Percentiles rank a stretch among this genome's conserved stretches.
Conservation (phyloP, 1,139 yeast species). For the Pichia sp. region DNA sequence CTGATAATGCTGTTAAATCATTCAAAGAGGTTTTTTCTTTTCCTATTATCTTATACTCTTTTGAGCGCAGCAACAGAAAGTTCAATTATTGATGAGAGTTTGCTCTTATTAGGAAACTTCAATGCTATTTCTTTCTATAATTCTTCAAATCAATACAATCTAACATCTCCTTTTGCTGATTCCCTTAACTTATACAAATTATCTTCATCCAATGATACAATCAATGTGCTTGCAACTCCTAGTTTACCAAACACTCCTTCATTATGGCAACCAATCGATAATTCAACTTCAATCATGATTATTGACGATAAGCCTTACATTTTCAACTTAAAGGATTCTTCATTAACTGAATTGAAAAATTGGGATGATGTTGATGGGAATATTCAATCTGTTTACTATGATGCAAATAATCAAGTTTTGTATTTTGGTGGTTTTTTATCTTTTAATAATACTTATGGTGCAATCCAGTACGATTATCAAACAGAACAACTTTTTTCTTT, state of each 20-base stretch:
- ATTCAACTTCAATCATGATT: slow-evolving; percentile 11
- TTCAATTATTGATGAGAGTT: slow-evolving; percentile 17
- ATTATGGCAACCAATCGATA: slow-evolving; percentile 13
- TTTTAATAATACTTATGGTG: slow-evolving; percentile 50
- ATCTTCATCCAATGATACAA: slow-evolving; percentile 10
- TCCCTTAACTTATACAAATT: slow-evolving; percentile 17
- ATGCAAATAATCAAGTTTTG: slow-evolving; percentile 43
- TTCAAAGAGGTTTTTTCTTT: background rate
- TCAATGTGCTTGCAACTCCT: slow-evolving; percentile 8
- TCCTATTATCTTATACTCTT: background rate
- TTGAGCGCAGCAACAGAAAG: background rate
- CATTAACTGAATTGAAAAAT: slow-evolving; percentile 17
- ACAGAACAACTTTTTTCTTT: slow-evolving; percentile 41
- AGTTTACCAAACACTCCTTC: slow-evolving; percentile 6
- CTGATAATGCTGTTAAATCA: background rate
- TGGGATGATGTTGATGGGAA: slow-evolving; percentile 40
- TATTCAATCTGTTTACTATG: slow-evolving; percentile 47
- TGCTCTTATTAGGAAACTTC: slow-evolving; percentile 63
- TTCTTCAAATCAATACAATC: slow-evolving; percentile 40
- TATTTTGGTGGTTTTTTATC: slow-evolving; percentile 80
- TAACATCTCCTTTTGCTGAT: slow-evolving; percentile 17
- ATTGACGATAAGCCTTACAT: slow-evolving; percentile 21
- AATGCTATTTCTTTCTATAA: slow-evolving; percentile 55
- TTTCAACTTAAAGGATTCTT: slow-evolving; percentile 9
- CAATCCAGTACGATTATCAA: slow-evolving; percentile 57